A percentile compares a stretch with the other conserved stretches of the same genome.
phyloP scores from a whole-genome alignment of 2,329 filamentous ascomycete species.

The Ceratocystis smalleyi region DNA sequence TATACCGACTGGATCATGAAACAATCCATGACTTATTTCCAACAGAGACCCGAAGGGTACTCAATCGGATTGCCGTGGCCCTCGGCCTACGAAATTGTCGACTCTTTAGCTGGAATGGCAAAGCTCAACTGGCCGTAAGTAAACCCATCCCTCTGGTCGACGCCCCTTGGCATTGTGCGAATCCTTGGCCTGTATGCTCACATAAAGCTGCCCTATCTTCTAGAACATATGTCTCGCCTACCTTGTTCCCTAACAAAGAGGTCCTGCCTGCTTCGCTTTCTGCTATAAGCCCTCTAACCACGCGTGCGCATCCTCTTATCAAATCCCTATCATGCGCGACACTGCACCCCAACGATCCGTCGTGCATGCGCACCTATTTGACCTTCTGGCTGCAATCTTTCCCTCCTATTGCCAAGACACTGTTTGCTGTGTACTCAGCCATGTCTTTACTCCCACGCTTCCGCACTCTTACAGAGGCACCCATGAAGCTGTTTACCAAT shows the following conservation, averaged over 20 bases:
- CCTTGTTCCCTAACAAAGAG: slow-evolving; percentile 60
- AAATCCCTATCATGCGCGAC: slow-evolving; percentile 74
- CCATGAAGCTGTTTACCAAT: slow-evolving; percentile 48
- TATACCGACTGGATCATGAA: slow-evolving; percentile 44
- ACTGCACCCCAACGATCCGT: slow-evolving; percentile 75
- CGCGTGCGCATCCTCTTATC: slow-evolving; percentile 74
- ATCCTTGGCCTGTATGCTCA: slow-evolving; percentile 15
- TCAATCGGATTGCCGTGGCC: slow-evolving; percentile 59
- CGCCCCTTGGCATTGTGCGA: slow-evolving; percentile 3
- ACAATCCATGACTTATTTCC: slow-evolving; percentile 65
- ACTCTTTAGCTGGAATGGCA: slow-evolving; percentile 69
- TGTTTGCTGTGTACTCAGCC: slow-evolving; percentile 57
- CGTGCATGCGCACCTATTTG: slow-evolving; percentile 72
- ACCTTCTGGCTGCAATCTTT: slow-evolving; percentile 78
- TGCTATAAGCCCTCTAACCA: slow-evolving; percentile 60
- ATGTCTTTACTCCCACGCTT: slow-evolving; percentile 52
- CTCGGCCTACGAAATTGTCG: slow-evolving; percentile 55
- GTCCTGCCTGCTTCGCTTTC: slow-evolving; percentile 51
- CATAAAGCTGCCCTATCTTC: slow-evolving; percentile 12
- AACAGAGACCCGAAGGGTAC: slow-evolving; percentile 52
- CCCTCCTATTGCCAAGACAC: slow-evolving; percentile 60
- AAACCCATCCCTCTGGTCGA: background rate
- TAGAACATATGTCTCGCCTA: slow-evolving; percentile 67
- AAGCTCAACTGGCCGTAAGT: slow-evolving; percentile 68
- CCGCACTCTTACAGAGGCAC: slow-evolving; percentile 51